Base-by-base conservation (phyloP, 2,329 filamentous ascomycete genomes). In the Exserohilum turcica region DNA sequence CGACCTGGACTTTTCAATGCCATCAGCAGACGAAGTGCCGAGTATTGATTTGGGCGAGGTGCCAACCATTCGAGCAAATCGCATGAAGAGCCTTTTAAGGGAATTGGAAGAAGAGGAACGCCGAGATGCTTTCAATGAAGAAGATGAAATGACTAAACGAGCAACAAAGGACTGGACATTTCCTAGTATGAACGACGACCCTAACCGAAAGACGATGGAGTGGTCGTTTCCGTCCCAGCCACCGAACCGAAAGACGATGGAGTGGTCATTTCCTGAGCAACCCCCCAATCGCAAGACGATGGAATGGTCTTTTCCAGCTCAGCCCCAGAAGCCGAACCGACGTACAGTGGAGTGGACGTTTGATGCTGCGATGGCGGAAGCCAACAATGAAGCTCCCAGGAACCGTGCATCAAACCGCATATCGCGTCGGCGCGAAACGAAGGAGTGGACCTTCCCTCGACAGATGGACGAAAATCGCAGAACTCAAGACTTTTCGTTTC, bases 81-180 rank as follows among this genome's bases (percentile, higher is more conserved):
- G 80, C 37, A 78, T 79, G 21, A 81, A 80, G 62, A 74, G 78
- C 45, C 75, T 81, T 40, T 66, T 77, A 38, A 68, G 74, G 13
- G 74, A 75, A 39, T 69, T 77, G 56, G 73, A 78, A 19, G 71
- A 77, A 24, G 73, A 76, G 35, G 74, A 78, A 12, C 74, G 72
- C 37, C 52, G 52, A 4, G 66, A 73, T 45, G 53, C 56, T 3
- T 66, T 67, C 33, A 61, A 68, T 28, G 54, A 66, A 33, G 62
- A 72, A 33, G 57, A 71, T 6, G 56, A 66, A 32, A 52, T 63
- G 15, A 59, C 59, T 9, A 67, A 76, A 66, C 74, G 78, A 29
- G 72, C 71, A 5, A 80, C 78, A 0, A 79, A 79, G 71, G 80
- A 83, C 29, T 85, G 82, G 82, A 82, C 78, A 10, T 84, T 84